Conservation (phyloP, 768 basidiomycete species). For the Lentinula guzmanii region DNA sequence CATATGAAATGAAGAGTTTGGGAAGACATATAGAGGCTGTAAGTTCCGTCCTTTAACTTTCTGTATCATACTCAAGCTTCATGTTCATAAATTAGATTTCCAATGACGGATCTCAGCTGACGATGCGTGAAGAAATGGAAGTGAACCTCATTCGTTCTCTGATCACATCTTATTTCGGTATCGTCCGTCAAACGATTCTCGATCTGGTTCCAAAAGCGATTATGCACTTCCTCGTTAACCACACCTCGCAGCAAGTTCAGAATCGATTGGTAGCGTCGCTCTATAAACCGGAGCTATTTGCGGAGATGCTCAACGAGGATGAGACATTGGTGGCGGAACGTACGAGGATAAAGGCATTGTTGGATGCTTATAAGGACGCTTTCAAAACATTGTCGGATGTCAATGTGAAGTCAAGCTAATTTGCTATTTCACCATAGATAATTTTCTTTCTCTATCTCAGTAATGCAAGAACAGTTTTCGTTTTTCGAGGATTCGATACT, state of each 20-base stretch:
- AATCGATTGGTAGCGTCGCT: slow-evolving; percentile 90
- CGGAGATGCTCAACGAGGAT: slow-evolving; percentile 90
- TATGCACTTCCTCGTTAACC: slow-evolving; percentile 97
- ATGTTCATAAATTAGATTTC: slow-evolving; percentile 38
- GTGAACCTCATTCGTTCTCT: slow-evolving; percentile 90
- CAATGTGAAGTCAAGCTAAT: slow-evolving; percentile 57
- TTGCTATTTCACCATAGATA: neutral
- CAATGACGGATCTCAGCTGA: slow-evolving; percentile 57
- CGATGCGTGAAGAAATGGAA: slow-evolving; percentile 92
- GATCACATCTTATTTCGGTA: slow-evolving; percentile 93
- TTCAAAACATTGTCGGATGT: slow-evolving; percentile 85
- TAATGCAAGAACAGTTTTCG: neutral
- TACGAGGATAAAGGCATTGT: slow-evolving; percentile 84
- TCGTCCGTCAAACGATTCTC: slow-evolving; percentile 94
- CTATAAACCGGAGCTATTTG: slow-evolving; percentile 93
- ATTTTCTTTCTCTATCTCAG: neutral
- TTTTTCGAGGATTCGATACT: too few relatives aligned
- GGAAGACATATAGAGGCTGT: slow-evolving; percentile 98
- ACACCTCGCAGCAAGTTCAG: slow-evolving; percentile 95
- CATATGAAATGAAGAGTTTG: slow-evolving; percentile 97
- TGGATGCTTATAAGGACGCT: slow-evolving; percentile 95
- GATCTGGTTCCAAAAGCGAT: slow-evolving; percentile 97
- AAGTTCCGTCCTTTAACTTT: slow-evolving; percentile 27
- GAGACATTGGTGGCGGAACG: slow-evolving; percentile 93
- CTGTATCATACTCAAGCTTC: neutral